Evolutionary conservation across 2,329 filamentous ascomycete genomes (phyloP).

Genomic region (Sporothrix pseudoabietina): DNA sequence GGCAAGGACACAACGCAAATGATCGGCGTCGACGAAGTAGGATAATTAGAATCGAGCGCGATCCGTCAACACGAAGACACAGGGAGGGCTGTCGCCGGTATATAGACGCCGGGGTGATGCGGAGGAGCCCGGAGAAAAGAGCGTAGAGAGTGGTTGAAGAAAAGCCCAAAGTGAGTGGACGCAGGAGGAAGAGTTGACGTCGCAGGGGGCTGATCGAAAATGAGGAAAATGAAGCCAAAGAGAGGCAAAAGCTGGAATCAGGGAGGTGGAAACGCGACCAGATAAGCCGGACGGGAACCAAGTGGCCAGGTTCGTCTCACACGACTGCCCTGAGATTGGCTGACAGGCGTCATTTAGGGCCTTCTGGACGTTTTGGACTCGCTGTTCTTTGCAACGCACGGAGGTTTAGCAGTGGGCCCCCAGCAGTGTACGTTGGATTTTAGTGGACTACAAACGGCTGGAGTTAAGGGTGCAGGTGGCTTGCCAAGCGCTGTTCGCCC

Average conservation of each 20-base stretch:
- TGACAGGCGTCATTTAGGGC: constrained; percentile 1
- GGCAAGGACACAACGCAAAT: not conserved
- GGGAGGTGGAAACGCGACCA: constrained; percentile 24
- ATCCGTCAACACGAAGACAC: not conserved
- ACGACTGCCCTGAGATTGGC: not conserved
- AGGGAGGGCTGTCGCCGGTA: not conserved
- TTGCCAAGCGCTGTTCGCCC: not conserved
- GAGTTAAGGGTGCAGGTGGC: not conserved
- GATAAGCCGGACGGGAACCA: constrained; percentile 21
- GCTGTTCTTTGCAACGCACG: constrained; percentile 15
- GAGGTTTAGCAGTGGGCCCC: not conserved
- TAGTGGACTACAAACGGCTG: not conserved
- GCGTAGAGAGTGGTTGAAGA: not conserved
- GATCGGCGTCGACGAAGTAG: constrained; percentile 10
- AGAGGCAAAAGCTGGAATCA: constrained; percentile 11
- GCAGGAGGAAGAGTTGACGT: not conserved
- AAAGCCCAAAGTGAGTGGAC: not conserved
- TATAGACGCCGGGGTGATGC: not conserved
- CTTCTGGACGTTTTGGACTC: not conserved
- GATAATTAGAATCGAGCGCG: not conserved
- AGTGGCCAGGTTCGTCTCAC: not conserved
- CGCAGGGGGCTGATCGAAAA: constrained; percentile 16
- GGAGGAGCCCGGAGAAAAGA: not conserved
- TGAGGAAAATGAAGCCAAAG: constrained; percentile 22
- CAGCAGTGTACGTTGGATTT: not conserved